Evolutionary conservation across 2,329 filamentous ascomycete species (phyloP).

Genomic region (Penicillium sp.): DNA sequence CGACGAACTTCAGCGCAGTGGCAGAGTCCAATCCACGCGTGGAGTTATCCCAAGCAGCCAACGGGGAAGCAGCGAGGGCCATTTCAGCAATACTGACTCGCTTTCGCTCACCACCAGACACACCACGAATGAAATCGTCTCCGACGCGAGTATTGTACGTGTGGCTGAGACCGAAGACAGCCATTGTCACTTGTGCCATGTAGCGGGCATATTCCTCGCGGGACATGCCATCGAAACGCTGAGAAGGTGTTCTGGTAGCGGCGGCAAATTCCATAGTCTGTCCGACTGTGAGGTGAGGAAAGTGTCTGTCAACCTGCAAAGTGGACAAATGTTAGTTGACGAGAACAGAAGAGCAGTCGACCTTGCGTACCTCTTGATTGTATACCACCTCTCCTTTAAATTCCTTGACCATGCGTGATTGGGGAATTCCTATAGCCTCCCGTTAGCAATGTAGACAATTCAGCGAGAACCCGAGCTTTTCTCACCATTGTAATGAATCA

Average conservation of each 20-base stretch:
- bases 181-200: constrained; percentile 44
- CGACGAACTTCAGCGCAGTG: constrained; percentile 54
- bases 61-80: constrained; percentile 43
- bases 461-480: neutral
- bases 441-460: neutral
- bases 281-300: constrained; percentile 63
- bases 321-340: constrained; percentile 63
- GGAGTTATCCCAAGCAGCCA: constrained; percentile 45
- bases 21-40: constrained; percentile 48
- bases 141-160: constrained; percentile 49
- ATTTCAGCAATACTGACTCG: constrained; percentile 59
- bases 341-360: neutral
- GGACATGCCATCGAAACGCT: constrained; percentile 27
- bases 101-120: constrained; percentile 60
- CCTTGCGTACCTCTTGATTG: constrained; percentile 45
- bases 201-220: constrained; percentile 40
- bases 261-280: constrained; percentile 76
- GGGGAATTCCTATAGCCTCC: constrained; percentile 17
- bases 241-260: constrained; percentile 53
- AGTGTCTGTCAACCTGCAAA: constrained; percentile 73
- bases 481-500: constrained; percentile 75
- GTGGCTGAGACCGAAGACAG: constrained; percentile 44
- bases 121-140: constrained; percentile 57
- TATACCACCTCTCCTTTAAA: constrained; percentile 40
- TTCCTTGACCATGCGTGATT: constrained; percentile 32